Percentiles rank a stretch among this genome's conserved stretches.
Conservation (phyloP, 1,139 yeast genomes). For the Taphrina wiesneri region DNA sequence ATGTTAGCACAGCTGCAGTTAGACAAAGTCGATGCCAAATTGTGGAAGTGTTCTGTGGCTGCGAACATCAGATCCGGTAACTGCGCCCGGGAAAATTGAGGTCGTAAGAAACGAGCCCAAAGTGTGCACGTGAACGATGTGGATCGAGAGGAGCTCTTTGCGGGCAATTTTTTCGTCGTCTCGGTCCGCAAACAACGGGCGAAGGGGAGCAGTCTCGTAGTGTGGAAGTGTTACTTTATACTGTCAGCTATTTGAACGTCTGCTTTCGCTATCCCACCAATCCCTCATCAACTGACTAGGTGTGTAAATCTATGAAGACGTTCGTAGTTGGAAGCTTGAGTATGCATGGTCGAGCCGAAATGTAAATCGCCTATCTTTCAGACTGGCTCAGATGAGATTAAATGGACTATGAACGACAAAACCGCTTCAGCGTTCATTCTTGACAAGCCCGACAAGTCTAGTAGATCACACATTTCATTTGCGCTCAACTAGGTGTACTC, state of each 20-base stretch:
- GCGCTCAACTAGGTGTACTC: not conserved
- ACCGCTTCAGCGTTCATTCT: not conserved
- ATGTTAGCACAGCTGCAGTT: too few species aligned
- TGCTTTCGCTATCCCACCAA: not conserved
- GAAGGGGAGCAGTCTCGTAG: not conserved
- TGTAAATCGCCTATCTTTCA: not conserved
- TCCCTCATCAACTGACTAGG: not conserved
- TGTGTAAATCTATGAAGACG: not conserved
- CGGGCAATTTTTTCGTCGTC: conserved; percentile 14
- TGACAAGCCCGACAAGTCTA: not conserved
- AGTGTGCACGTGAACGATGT: not conserved
- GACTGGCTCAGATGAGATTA: not conserved
- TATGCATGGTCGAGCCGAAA: not conserved
- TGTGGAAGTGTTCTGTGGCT: not conserved
- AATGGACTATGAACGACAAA: not conserved
- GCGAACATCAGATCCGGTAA: not conserved
- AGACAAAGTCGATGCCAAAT: not conserved
- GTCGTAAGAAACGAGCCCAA: too few species aligned
- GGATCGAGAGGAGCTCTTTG: not conserved
- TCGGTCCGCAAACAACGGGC: conserved; percentile 17
- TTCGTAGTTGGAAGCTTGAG: not conserved
- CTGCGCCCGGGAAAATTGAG: too few species aligned
- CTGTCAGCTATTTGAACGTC: not conserved
- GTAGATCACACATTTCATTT: not conserved
- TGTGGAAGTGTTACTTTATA: conserved; percentile 1